Evolutionary conservation across 768 basidiomycete species (phyloP).

Genomic region (Lactarius sanguifluus): DNA sequence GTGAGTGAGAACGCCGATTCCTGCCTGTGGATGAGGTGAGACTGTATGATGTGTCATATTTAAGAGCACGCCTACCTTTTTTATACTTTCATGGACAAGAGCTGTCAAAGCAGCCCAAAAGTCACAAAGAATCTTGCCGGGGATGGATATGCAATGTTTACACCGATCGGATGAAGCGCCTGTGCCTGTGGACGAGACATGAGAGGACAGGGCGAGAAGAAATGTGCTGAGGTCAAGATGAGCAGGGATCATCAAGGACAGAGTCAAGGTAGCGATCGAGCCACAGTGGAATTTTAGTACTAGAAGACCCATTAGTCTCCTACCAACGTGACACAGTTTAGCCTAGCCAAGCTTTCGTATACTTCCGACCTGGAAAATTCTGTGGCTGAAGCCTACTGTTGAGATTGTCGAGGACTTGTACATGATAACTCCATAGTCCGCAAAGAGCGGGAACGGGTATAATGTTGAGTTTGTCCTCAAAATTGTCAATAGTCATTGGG

Average conservation of each 20-base stretch:
- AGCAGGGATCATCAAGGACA: neutral
- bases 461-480: neutral
- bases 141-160: neutral
- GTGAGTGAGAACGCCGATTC: neutral
- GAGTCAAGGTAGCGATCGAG: neutral
- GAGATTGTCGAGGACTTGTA: neutral
- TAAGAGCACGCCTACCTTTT: neutral
- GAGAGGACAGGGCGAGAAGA: neutral
- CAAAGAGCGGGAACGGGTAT: neutral
- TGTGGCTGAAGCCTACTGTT: no score
- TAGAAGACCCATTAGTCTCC: no score
- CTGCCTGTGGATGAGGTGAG: neutral
- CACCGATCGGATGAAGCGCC: neutral
- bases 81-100: neutral
- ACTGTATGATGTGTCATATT: neutral
- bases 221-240: neutral
- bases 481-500: neutral
- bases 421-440: neutral
- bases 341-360: neutral
- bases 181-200: neutral
- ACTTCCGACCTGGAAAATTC: neutral
- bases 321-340: no score
- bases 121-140: neutral
- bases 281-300: neutral
- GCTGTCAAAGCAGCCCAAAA: neutral